Conservation (phyloP, 2,329 filamentous ascomycete species). For the Fusarium sp. region DNA sequence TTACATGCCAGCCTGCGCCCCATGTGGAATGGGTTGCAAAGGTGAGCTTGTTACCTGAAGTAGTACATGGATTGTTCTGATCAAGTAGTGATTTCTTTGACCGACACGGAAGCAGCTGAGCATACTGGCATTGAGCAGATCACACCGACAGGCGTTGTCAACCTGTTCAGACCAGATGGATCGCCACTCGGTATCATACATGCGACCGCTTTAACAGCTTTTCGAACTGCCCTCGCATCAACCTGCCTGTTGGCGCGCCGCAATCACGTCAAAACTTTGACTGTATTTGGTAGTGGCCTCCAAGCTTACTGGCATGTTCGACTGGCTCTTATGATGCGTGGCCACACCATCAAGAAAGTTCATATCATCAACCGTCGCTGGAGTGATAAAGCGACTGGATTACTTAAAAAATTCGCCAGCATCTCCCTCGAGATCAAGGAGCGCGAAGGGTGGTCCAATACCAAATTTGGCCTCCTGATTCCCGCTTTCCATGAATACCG, state of each 20-base stretch:
- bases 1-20: constrained; percentile 81
- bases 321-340: constrained; percentile 82
- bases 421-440: constrained; percentile 62
- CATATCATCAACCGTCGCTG: constrained; percentile 87
- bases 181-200: constrained; percentile 78
- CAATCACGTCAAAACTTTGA: constrained; percentile 79
- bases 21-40: constrained; percentile 77
- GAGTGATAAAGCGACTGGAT: constrained; percentile 67
- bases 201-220: constrained; percentile 82
- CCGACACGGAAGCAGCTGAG: constrained; percentile 57
- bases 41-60: constrained; percentile 55
- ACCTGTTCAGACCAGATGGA: constrained; percentile 76
- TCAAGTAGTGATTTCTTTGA: constrained; percentile 74
- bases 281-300: constrained; percentile 88
- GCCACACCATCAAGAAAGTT: constrained; percentile 80
- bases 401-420: constrained; percentile 65
- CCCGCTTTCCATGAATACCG: constrained; percentile 78
- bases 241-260: constrained; percentile 77
- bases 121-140: constrained; percentile 54
- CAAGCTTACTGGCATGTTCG: constrained; percentile 97
- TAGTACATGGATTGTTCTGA: constrained; percentile 7
- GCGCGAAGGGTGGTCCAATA: constrained; percentile 73
- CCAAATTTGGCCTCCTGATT: constrained; percentile 79
- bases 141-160: constrained; percentile 76
- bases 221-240: constrained; percentile 82